These are phyloP conservation scores for Neurospora sp. DNA, from an alignment of 495 filamentous ascomycete species.

Conservation along the genomic window DNA sequence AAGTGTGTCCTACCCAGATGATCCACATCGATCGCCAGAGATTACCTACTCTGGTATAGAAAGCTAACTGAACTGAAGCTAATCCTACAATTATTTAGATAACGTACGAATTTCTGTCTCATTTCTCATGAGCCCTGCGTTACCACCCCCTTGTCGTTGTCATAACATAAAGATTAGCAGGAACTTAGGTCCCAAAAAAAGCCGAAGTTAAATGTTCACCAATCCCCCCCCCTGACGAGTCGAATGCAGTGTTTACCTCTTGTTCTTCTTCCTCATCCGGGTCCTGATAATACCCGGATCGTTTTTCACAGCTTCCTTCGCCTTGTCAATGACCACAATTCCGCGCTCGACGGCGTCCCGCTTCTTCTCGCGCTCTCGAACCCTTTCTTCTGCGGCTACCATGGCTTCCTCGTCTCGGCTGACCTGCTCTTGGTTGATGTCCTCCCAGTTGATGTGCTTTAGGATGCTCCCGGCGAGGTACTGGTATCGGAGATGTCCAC, in stretches of 20 bases:
- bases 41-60: not conserved
- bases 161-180: not conserved
- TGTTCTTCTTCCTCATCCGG: constrained; percentile 17
- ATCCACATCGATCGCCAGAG: not conserved
- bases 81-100: not conserved
- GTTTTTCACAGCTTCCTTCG: constrained; percentile 10
- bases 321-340: constrained; percentile 2
- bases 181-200: not conserved
- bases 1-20: not conserved
- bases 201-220: not conserved
- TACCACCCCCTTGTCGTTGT: not conserved
- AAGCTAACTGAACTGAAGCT: not conserved
- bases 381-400: constrained; percentile 13
- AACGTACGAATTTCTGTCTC: not conserved
- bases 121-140: not conserved
- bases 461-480: constrained; percentile 45
- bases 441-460: constrained; percentile 45
- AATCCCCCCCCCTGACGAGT: not conserved
- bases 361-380: constrained; percentile 18
- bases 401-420: constrained; percentile 28
- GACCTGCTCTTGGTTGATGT: constrained; percentile 38
- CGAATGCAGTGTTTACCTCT: not conserved
- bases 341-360: constrained; percentile 10
- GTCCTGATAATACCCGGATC: constrained; percentile 20
- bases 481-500: constrained; percentile 45